Evolutionary conservation across 805 yeast species (phyloP).

Genomic region (Clavispora fructus): DNA sequence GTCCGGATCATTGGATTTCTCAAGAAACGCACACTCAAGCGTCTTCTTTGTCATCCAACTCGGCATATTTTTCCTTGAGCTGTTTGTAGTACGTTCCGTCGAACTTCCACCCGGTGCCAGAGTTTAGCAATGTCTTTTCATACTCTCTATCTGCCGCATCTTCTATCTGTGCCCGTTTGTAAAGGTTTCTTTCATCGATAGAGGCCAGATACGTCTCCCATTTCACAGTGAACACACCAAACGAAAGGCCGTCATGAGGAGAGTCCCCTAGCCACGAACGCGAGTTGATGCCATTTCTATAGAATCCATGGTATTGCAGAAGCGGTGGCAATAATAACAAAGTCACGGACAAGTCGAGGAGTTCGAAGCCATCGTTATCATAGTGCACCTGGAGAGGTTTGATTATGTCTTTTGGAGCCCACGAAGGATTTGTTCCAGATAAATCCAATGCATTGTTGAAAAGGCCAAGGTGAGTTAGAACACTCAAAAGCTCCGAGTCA

Average conservation of each 20-base stretch:
- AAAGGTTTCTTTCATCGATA: conserved; percentile 23
- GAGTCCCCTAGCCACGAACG: conserved; percentile 56
- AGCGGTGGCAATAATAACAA: conserved; percentile 65
- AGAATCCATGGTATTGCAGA: conserved; percentile 57
- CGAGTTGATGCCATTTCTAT: conserved; percentile 64
- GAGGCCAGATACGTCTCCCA: conserved; percentile 38
- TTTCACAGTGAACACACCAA: conserved; percentile 52
- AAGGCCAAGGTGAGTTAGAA: conserved; percentile 70
- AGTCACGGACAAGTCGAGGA: conserved; percentile 50
- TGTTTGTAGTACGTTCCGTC: conserved; percentile 22
- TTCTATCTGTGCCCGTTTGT: conserved; percentile 26
- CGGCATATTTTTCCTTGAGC: conserved; percentile 21
- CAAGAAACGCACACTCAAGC: background rate
- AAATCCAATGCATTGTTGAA: conserved; percentile 35
- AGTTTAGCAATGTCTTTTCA: conserved; percentile 9
- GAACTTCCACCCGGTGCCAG: conserved; percentile 28
- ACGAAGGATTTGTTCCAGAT: conserved; percentile 26
- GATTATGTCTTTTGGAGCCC: conserved; percentile 25
- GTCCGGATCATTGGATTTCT: no score
- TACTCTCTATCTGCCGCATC: conserved; percentile 17
- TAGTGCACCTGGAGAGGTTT: conserved; percentile 13
- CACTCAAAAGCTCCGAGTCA: conserved; percentile 79
- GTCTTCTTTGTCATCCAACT: background rate
- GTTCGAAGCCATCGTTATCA: conserved; percentile 17
- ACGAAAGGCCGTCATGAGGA: conserved; percentile 76